Evolutionary conservation across 495 filamentous ascomycete species (phyloP), one percentile per base, ranked within the genome.

Genomic region (Penicillium goetzii): DNA sequence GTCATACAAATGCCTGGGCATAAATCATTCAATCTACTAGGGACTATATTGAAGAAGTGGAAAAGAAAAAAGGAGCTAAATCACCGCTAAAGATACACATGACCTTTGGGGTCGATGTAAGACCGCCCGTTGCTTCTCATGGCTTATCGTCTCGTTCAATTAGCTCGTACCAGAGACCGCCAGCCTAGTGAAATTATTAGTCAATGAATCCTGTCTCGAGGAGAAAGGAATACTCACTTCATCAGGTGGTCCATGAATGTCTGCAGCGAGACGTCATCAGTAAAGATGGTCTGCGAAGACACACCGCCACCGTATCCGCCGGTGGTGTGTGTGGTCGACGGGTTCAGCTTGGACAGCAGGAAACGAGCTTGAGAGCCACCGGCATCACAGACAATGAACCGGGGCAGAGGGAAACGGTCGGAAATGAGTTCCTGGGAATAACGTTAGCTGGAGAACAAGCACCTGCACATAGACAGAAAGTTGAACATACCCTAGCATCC

Each of bases 241-340:
- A 99, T 99, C 74, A 99, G 79, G 81, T 96, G 92, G 66, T 99
- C 96, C 95, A 98, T 99, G 73, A 99, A 99, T 8, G 94, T 98
- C 77, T 98, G 95, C 72, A 99, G 80, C 25, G 92, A 97, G 56
- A 99, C 96, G 78, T 99, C 96, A 70, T 99, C 96, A 2, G 96
- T 99, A 78, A 99, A 99, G 67, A 99, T 98, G 15, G 96, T 99
- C 79, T 98, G 96, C 34, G 95, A 93, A 23, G 90, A 94, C 70
- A 96, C 92, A 21, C 90, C 85, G 63, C 93, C 94, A 58, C 96
- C 95, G 67, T 96, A 97, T 9, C 91, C 89, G 51, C 92, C 91
- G 0, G 90, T 92, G 14, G 94, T 97, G 74, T 99, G 95, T n/a
- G 96, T 98, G 14, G 96, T 99, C 2, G 91, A 96, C 7, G 96